Evolutionary conservation across 768 basidiomycete species (phyloP), one percentile per base, ranked within the genome.

Genomic region (Boletus speciosus): DNA sequence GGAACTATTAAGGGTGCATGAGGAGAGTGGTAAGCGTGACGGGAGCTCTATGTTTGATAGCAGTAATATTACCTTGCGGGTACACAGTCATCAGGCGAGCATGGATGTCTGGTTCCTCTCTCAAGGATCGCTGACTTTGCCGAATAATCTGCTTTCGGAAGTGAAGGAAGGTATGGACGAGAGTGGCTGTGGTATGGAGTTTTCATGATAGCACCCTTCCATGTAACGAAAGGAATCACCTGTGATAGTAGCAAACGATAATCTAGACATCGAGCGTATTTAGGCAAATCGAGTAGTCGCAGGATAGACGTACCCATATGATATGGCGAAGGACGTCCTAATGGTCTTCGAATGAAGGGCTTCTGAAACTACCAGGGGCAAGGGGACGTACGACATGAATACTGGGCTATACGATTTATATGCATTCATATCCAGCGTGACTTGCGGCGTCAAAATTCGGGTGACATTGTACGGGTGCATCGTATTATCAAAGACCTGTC

Each of bases 81-180:
- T 94, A 94, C 46, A 73, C 71, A 12, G 79, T 74, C 92, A 93
- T 93, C 36, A 93, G 75, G 12, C 89, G 81, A 19, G 88, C 88
- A 61, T 93, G 91, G 56, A 93, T 82, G 72, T 93, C 91, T 0
- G 88, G 86, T 62, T 90, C 86, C 61, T 93, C 92, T 45, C 78
- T 69, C 68, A 88, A 78, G 4, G 88, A 78, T 50, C 84, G 79
- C 44, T 87, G 82, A 19, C 83, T 72, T 67, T 90, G 88, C 5
- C 73, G 74, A 78, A 84, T 84, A 54, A 93, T 88, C 67, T 89
- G 87, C 64, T 86, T 87, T 66, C 89, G 82, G 74, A 85, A 89
- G 72, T 83, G 85, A 34, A 92, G 73, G 67, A 75, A 63, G 1
- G 68, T 51, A 31, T 70, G 69, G n/a, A 65, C 60, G 29, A 70